phyloP scores from a whole-genome alignment of 169 alveolate species.

The Eimeria falciformis region DNA sequence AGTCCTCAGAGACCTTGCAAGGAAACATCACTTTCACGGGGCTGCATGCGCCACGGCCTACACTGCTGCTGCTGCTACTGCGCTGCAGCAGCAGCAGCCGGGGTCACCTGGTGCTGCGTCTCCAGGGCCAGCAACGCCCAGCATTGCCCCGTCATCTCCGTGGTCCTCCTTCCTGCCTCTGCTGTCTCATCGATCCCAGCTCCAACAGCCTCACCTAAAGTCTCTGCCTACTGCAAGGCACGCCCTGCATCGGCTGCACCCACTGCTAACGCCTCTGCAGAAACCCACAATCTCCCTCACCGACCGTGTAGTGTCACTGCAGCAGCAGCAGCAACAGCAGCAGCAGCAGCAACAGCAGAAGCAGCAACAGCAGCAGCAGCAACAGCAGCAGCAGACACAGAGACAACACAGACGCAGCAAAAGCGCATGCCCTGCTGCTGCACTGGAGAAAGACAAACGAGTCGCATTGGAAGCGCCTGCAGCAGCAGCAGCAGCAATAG shows the following conservation, averaged over 20 bases:
- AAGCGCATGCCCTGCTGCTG: neutral
- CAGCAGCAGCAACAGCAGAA: constrained; percentile 7
- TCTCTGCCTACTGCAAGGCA: neutral
- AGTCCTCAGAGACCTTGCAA: neutral
- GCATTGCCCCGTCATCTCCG: neutral
- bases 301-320: too few species aligned
- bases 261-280: too few species aligned
- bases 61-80: neutral
- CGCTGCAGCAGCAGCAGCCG: neutral
- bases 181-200: constrained; percentile 10
- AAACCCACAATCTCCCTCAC: too few species aligned
- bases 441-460: neutral
- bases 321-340: neutral
- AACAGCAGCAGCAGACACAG: constrained; percentile 14
- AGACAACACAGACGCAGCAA: neutral
- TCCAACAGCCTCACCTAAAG: neutral
- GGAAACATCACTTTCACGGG: neutral
- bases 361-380: constrained; percentile 38
- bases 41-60: neutral
- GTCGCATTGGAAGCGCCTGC: neutral
- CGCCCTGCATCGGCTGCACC: too few species aligned
- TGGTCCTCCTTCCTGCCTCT: neutral
- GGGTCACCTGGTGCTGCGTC: neutral
- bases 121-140: neutral
- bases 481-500: neutral